Evolutionary conservation across 306 rosid genomes (phyloP), one percentile per base, ranked within the genome.

Genomic region (Fragaria nilgerrensis): DNA sequence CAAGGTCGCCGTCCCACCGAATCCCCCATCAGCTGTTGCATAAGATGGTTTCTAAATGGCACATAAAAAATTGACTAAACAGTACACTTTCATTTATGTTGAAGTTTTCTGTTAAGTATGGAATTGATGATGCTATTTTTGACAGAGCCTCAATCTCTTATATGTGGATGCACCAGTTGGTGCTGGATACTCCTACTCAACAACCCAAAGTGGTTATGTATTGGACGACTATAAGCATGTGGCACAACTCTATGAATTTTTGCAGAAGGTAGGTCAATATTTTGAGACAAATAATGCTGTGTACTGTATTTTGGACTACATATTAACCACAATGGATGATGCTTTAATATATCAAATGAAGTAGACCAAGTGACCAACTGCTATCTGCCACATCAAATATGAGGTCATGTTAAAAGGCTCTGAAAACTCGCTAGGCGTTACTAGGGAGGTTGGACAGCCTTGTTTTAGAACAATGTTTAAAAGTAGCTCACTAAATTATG

Each of bases 121-220:
- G n/a, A 49, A 55, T 2, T 55, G 20, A 65, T 65, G 2, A 65
- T 65, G 47, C 3, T 63, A 34, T 27, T 37, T 32, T 36, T 52
- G n/a, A 55, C 9, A 73, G 80, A 11, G 45, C 25, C 44, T 77
- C 9, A 77, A 77, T 44, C 43, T 77, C 55, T 4, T 77, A 23
- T 77, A 77, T 15, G 8, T 77, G 32, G 80, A 77, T 55, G 80
- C 45, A 53, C 80, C 80, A 3, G 80, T 77, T 41, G 80, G 80
- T 2, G n/a, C 80, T 67, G 75, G 75, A 55, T 77, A 68, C 56
- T 77, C 80, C 52, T 77, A 77, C 49, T 77, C 80, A 17, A 39
- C 43, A 39, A 77, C 68, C 25, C 14, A 23, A 16, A 29, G 32
- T 2, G 80, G 80, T 39, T 77, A 68, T 29, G 10, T 12, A 0